Conservation (phyloP, 2,329 filamentous ascomycete genomes). For the Calonectria honghensis region DNA sequence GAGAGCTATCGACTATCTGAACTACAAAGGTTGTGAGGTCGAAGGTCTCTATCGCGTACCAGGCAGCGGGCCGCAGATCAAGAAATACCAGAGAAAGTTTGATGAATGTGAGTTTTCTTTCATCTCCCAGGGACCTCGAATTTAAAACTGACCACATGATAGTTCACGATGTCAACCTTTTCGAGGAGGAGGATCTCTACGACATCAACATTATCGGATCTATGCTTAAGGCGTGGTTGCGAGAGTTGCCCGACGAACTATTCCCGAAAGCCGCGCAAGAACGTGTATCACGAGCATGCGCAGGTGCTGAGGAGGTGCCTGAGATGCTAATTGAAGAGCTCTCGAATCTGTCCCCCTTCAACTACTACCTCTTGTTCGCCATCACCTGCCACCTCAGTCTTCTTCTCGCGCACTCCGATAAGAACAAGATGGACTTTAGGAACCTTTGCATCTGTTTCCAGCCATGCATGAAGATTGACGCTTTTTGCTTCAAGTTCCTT, state of each 20-base stretch:
- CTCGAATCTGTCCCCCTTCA: constrained; percentile 95
- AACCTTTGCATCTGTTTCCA: constrained; percentile 98
- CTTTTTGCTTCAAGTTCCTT: constrained; percentile 95
- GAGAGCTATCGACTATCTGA: constrained; percentile 96
- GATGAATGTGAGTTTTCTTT: constrained; percentile 79
- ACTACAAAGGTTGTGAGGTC: constrained; percentile 94
- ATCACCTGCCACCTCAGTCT: constrained; percentile 97
- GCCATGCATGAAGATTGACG: constrained; percentile 96
- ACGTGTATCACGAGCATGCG: constrained; percentile 86
- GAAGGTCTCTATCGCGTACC: constrained; percentile 95
- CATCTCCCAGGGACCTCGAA: neutral
- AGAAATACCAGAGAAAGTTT: constrained; percentile 94
- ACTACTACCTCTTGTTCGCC: constrained; percentile 97
- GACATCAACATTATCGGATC: constrained; percentile 98
- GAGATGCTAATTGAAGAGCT: constrained; percentile 92
- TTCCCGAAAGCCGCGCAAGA: constrained; percentile 91
- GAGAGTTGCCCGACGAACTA: constrained; percentile 94
- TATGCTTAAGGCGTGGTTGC: constrained; percentile 96
- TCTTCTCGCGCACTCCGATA: constrained; percentile 91
- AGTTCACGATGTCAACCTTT: constrained; percentile 93
- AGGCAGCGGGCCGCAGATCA: constrained; percentile 91
- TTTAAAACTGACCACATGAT: constrained; percentile 34
- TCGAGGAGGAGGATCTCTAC: constrained; percentile 90
- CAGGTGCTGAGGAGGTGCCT: constrained; percentile 86
- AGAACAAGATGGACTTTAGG: constrained; percentile 98